These are phyloP conservation scores for Stephania cephalantha DNA, from an alignment of 164 flowering plant species.

Conservation along the genomic window DNA sequence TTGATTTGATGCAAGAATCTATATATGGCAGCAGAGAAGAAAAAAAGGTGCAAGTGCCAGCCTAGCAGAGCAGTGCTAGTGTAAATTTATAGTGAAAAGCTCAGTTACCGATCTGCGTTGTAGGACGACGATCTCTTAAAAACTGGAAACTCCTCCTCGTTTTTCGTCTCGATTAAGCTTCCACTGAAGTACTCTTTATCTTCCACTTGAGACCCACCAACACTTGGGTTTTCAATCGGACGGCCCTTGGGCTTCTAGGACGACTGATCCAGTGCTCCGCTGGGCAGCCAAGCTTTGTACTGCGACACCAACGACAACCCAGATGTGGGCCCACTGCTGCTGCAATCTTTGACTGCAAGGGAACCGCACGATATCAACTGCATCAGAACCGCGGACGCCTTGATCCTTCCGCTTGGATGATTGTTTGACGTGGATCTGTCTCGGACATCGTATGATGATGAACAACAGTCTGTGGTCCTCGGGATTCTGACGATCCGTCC, in stretches of 20 bases:
- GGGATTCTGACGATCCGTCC: slow-evolving; percentile 29
- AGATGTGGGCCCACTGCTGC: slow-evolving; percentile 34
- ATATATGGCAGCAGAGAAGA: not conserved
- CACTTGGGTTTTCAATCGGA: slow-evolving; percentile 21
- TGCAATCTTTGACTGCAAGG: slow-evolving; percentile 48
- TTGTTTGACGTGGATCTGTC: slow-evolving; percentile 31
- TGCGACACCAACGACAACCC: slow-evolving; percentile 49
- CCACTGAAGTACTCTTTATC: slow-evolving; percentile 94
- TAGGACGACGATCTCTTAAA: slow-evolving; percentile 78
- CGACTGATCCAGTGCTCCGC: slow-evolving; percentile 30
- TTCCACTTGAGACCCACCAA: slow-evolving; percentile 37
- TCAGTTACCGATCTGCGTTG: slow-evolving; percentile 58
- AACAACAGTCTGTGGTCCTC: not conserved
- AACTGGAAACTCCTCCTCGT: slow-evolving; percentile 36
- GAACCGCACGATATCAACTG: slow-evolving; percentile 89
- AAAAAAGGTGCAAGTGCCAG: not conserved
- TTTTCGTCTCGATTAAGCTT: slow-evolving; percentile 74
- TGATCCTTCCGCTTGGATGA: slow-evolving; percentile 38
- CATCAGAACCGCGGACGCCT: slow-evolving; percentile 71
- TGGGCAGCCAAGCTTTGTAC: slow-evolving; percentile 43
- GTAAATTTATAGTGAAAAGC: not conserved
- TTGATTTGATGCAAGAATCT: not conserved
- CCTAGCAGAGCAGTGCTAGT: not conserved
- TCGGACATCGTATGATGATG: slow-evolving; percentile 11
- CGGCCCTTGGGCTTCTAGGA: slow-evolving; percentile 12